Evolutionary conservation across 1,284 basidiomycete species (phyloP).

Genomic region (Chalciporus sp.): DNA sequence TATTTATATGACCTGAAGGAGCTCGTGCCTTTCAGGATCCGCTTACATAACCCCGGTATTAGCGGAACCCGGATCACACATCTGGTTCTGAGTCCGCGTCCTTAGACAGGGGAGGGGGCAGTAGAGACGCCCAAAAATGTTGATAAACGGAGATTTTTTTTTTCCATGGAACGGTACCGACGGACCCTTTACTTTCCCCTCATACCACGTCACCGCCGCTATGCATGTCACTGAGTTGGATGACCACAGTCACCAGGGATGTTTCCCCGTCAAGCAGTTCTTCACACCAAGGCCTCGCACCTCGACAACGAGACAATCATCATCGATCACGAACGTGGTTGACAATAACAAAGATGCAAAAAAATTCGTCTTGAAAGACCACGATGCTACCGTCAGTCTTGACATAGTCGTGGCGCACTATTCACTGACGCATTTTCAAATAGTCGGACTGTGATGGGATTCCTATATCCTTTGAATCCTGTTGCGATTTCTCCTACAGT

Average conservation of each 20-base stretch:
- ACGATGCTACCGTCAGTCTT: constrained; percentile 17
- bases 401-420: not conserved
- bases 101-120: constrained; percentile 7
- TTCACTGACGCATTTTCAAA: constrained; percentile 7
- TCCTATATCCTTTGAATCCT: constrained; percentile 35
- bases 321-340: not conserved
- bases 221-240: constrained; percentile 31
- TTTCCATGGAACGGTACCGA: constrained; percentile 19
- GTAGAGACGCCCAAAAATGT: constrained; percentile 20
- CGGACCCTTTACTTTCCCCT: constrained; percentile 8
- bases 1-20: not conserved
- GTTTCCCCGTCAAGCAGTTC: constrained; percentile 25
- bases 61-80: constrained; percentile 34
- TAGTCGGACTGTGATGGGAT: constrained; percentile 20
- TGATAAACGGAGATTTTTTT: constrained; percentile 34
- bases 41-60: constrained; percentile 12
- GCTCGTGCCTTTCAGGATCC: not conserved
- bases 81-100: constrained; percentile 14
- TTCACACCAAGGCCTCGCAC: constrained; percentile 8
- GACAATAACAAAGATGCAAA: constrained; percentile 7
- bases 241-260: constrained; percentile 23
- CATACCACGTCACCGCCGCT: constrained; percentile 2
- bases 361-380: not conserved
- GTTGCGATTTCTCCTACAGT: constrained; percentile 32
- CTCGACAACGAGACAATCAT: not conserved